These are phyloP conservation scores for Coleophoma eucalyptorum DNA, from an alignment of 2,329 filamentous ascomycete species.

Conservation along the genomic window DNA sequence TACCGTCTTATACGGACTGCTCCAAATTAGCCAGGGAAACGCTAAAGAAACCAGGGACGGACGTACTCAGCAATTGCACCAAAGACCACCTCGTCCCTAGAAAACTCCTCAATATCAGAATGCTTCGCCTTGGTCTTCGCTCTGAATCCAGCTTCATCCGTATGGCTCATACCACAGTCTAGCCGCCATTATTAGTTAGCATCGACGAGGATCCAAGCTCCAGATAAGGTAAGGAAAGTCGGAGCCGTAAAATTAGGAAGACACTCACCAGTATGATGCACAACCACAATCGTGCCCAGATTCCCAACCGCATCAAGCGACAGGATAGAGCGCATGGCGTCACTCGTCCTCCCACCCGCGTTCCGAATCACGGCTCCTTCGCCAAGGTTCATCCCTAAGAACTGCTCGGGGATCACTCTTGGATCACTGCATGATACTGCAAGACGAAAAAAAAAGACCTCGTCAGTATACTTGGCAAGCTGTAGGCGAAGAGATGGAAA, in stretches of 20 bases:
- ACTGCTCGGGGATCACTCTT: neutral
- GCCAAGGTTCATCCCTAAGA: neutral
- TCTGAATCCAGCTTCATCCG: neutral
- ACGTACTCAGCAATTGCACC: neutral
- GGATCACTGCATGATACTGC: neutral
- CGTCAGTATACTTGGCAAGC: neutral
- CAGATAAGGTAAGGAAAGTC: too few relatives aligned
- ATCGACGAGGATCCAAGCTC: too few relatives aligned
- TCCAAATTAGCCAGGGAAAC: neutral
- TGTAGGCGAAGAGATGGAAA: neutral
- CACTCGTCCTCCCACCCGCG: neutral
- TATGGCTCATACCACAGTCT: neutral
- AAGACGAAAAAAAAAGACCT: too few relatives aligned
- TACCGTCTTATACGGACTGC: neutral
- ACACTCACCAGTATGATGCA: neutral
- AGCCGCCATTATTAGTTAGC: too few relatives aligned
- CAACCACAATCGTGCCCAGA: constrained; percentile 60
- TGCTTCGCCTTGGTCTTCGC: neutral
- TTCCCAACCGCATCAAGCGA: constrained; percentile 77
- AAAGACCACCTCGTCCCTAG: neutral
- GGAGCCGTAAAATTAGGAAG: too few relatives aligned
- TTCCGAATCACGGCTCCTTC: neutral
- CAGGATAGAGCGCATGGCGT: neutral
- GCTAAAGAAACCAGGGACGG: neutral
- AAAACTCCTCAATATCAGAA: neutral